Evolutionary conservation across 345 rosid genomes (phyloP).

Genomic region (Luvunga scandens): DNA sequence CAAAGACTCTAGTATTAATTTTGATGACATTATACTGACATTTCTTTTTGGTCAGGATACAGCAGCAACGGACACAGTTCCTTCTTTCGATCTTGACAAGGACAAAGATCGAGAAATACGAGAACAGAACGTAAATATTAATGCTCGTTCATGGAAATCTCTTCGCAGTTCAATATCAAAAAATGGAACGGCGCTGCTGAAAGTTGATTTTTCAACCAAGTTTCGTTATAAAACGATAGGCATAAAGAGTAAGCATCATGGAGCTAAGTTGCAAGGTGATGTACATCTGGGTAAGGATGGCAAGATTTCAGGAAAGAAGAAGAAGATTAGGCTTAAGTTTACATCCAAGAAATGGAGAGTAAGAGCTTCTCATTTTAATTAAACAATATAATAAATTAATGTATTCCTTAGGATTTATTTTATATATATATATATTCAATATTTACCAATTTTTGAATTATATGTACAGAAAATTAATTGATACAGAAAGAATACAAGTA

Average conservation of each 20-base stretch:
- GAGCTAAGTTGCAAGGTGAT: conserved; percentile 23
- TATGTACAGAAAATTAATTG: not conserved
- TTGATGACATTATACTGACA: conserved; percentile 30
- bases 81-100: conserved; percentile 31
- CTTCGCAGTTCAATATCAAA: conserved; percentile 22
- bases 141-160: conserved; percentile 11
- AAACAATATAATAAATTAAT: not conserved
- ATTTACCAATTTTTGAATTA: not conserved
- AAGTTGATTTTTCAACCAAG: conserved; percentile 23
- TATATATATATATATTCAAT: no score
- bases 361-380: conserved; percentile 11
- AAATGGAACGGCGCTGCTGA: conserved; percentile 29
- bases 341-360: conserved; percentile 24
- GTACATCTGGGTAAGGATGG: conserved; percentile 38
- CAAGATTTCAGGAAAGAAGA: conserved; percentile 41
- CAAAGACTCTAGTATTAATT: conserved; percentile 36
- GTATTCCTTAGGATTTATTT: not conserved
- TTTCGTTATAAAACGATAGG: conserved; percentile 37
- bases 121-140: not conserved
- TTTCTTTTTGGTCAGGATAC: conserved; percentile 30
- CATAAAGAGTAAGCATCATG: conserved; percentile 40
- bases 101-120: not conserved
- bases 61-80: conserved; percentile 20
- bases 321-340: conserved; percentile 38
- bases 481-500: no score